Evolutionary conservation across 2,329 filamentous ascomycete genomes (phyloP).

Genomic region (Microdochium trichocladiopsis): DNA sequence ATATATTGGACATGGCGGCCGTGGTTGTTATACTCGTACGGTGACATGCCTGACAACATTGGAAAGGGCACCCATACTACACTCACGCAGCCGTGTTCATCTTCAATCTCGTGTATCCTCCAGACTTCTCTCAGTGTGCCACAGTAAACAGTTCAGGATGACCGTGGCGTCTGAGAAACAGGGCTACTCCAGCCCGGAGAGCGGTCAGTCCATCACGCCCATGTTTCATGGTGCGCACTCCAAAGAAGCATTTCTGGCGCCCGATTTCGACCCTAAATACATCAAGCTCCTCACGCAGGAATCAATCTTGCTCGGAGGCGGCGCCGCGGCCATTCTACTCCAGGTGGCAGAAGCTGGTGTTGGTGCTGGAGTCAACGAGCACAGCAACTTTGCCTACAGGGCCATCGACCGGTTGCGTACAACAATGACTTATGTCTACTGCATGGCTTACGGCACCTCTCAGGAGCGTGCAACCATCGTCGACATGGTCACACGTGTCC

Average conservation of each 20-base stretch:
- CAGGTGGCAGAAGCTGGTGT: constrained; percentile 31
- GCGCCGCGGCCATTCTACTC: constrained; percentile 27
- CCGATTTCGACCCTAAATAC: constrained; percentile 16
- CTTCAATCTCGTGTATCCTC: no score
- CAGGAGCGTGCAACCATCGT: constrained; percentile 25
- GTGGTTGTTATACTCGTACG: not conserved
- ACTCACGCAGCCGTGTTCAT: no score
- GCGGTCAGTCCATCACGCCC: not conserved
- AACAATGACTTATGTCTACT: constrained; percentile 30
- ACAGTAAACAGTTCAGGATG: not conserved
- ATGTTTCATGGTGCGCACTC: constrained; percentile 1
- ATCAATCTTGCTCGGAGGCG: constrained; percentile 25
- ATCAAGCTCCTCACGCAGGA: constrained; percentile 24
- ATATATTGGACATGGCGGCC: not conserved
- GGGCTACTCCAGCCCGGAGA: not conserved
- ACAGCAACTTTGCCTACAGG: constrained; percentile 29
- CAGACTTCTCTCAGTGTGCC: no score
- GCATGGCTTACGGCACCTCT: constrained; percentile 25
- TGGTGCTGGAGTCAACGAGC: constrained; percentile 24
- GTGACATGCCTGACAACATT: not conserved
- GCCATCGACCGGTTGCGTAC: constrained; percentile 26
- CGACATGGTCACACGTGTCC: constrained; percentile 25
- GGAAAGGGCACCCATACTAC: not conserved
- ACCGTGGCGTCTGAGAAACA: not conserved
- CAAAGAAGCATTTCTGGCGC: constrained; percentile 9